These are phyloP conservation scores for Erysimum cheiranthoides DNA, from an alignment of 345 rosid species.

Conservation along the genomic window DNA sequence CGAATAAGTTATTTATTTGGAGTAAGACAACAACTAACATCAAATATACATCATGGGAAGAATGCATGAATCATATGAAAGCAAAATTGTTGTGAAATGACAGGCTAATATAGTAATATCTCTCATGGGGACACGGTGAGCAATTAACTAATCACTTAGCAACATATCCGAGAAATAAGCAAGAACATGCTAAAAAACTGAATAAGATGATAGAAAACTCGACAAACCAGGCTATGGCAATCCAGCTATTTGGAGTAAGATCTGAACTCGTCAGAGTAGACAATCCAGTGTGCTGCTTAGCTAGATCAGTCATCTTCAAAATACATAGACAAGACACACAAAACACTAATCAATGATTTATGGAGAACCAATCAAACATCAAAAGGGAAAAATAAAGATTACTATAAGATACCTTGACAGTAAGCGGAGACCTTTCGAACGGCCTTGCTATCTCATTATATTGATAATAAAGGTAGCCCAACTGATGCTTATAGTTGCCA, in stretches of 20 bases:
- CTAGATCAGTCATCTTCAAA: conserved; percentile 13
- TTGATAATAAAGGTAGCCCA: conserved; percentile 29
- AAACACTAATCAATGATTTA: neutral
- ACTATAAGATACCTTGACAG: conserved; percentile 1
- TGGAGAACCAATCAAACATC: conserved; percentile 12
- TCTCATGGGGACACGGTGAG: neutral
- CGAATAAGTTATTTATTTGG: conserved; percentile 4
- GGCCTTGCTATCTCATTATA: conserved; percentile 2
- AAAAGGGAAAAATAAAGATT: conserved; percentile 10
- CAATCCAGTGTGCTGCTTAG: conserved; percentile 28
- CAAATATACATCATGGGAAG: conserved; percentile 9
- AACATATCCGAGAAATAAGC: neutral
- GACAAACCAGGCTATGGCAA: conserved; percentile 36
- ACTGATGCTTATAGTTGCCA: neutral
- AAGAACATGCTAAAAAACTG: conserved; percentile 16
- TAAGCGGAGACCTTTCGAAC: neutral
- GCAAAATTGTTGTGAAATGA: neutral
- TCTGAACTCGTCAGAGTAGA: conserved; percentile 22
- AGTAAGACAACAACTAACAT: conserved; percentile 3
- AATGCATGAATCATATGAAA: conserved; percentile 10
- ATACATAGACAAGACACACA: neutral
- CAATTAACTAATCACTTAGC: neutral
- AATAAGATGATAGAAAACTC: neutral
- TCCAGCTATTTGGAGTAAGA: conserved; percentile 38
- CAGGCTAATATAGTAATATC: neutral